Evolutionary conservation across 768 basidiomycete species (phyloP).

Genomic region (Tulasnella sp.): DNA sequence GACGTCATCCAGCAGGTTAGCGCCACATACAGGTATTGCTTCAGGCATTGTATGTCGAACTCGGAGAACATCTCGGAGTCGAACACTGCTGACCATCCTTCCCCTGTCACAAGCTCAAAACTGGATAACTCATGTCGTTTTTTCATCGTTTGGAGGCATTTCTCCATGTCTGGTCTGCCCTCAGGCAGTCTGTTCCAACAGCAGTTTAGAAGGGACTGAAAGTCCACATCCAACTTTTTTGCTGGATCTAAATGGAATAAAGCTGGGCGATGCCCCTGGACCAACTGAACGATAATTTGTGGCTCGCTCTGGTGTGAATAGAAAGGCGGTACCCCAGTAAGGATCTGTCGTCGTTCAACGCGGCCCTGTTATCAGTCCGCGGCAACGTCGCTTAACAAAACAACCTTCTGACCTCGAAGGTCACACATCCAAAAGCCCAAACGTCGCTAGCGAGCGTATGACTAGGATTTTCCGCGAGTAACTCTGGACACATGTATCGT

Average conservation of each 20-base stretch:
- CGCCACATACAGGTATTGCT: not conserved
- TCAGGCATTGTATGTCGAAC: not conserved
- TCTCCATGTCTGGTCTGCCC: not conserved
- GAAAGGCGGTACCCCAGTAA: not conserved
- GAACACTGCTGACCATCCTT: not conserved
- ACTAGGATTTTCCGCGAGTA: too few relatives aligned
- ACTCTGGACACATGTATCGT: too few relatives aligned
- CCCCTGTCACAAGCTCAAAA: not conserved
- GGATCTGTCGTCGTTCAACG: not conserved
- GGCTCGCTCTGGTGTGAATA: not conserved
- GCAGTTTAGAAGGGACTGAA: not conserved
- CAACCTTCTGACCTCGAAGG: too few relatives aligned
- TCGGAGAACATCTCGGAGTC: not conserved
- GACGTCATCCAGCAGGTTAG: not conserved
- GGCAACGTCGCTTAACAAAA: too few relatives aligned
- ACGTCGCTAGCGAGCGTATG: too few relatives aligned
- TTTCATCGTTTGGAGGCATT: not conserved
- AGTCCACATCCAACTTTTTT: not conserved
- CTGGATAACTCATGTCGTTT: too few relatives aligned
- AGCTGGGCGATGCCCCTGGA: not conserved
- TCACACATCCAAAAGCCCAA: too few relatives aligned
- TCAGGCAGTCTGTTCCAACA: not conserved
- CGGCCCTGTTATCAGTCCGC: not conserved
- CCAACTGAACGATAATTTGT: not conserved
- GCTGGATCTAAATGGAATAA: not conserved